These are phyloP conservation scores for Scutellaria barbata DNA, from an alignment of 257 asterid genomes.

Conservation along the genomic window DNA sequence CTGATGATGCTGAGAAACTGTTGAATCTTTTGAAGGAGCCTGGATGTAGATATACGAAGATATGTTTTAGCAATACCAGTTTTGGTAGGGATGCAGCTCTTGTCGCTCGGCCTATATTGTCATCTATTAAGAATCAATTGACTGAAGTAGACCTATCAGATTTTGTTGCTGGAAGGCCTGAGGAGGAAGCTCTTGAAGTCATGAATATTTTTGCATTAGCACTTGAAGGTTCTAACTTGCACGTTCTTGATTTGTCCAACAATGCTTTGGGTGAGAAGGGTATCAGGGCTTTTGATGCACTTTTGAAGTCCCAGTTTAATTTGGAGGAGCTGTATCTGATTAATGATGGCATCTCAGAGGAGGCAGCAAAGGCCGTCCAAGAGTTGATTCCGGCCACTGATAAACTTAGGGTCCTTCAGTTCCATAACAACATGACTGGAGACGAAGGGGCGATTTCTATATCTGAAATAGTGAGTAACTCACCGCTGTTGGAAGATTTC, in stretches of 20 bases:
- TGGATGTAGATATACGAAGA: conserved; percentile 60
- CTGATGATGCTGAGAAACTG: conserved; percentile 69
- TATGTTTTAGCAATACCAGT: conserved; percentile 91
- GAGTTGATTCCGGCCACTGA: conserved; percentile 82
- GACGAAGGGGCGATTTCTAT: conserved; percentile 91
- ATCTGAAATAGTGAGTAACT: conserved; percentile 59
- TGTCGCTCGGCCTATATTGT: conserved; percentile 70
- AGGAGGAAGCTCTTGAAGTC: conserved; percentile 92
- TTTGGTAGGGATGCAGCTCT: conserved; percentile 84
- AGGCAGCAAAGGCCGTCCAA: conserved; percentile 78
- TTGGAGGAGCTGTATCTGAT: conserved; percentile 91
- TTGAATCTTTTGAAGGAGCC: conserved; percentile 64
- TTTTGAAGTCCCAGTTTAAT: conserved; percentile 66
- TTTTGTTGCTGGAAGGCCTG: conserved; percentile 82
- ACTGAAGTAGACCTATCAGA: conserved; percentile 91
- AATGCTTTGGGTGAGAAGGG: conserved; percentile 98
- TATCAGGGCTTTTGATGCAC: conserved; percentile 72
- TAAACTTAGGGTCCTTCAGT: conserved; percentile 71
- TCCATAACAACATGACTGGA: conserved; percentile 93
- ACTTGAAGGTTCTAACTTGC: conserved; percentile 68
- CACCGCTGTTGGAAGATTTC: conserved; percentile 75
- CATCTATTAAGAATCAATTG: conserved; percentile 68
- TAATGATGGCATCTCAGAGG: conserved; percentile 88
- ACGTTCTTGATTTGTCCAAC: conserved; percentile 73
- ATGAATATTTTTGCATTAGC: conserved; percentile 78